Evolutionary conservation across 2,329 filamentous ascomycete species (phyloP).

Genomic region (Tolypocladium nubicola): DNA sequence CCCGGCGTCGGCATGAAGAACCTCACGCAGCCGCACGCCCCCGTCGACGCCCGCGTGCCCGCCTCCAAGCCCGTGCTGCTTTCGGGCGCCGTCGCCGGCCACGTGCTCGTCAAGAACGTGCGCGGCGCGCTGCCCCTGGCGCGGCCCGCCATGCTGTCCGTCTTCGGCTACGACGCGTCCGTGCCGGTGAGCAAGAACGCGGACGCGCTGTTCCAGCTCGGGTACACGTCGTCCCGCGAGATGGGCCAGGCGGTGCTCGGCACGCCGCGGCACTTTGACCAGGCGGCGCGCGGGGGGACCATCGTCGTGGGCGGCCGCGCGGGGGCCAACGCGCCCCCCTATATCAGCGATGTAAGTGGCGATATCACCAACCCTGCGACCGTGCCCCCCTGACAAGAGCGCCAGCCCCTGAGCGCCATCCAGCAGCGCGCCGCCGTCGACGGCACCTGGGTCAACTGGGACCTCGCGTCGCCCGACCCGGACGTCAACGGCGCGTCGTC

Average conservation of each 20-base stretch:
- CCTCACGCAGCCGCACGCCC: constrained; percentile 34
- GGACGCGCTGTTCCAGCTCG: constrained; percentile 31
- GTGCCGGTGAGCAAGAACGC: constrained; percentile 35
- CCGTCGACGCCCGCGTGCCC: constrained; percentile 38
- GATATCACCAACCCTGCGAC: fast-evolving
- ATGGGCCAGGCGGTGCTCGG: constrained; percentile 34
- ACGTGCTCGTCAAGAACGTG: constrained; percentile 69
- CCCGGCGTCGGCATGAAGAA: constrained; percentile 50
- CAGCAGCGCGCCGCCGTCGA: constrained; percentile 42
- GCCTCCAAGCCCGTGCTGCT: constrained; percentile 32
- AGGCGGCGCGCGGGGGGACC: constrained; percentile 39
- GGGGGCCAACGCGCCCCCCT: constrained; percentile 37
- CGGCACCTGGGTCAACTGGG: constrained; percentile 45
- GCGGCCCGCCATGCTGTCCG: constrained; percentile 42
- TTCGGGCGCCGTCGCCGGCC: constrained; percentile 48
- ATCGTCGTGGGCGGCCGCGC: constrained; percentile 41
- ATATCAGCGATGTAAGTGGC: constrained; percentile 33
- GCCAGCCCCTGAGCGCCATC: constrained; percentile 45
- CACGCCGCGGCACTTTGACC: constrained; percentile 31
- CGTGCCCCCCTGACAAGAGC: background rate
- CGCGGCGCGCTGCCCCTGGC: constrained; percentile 47
- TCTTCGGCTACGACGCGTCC: constrained; percentile 56
- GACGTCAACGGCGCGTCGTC: constrained; percentile 31
- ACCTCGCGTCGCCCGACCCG: constrained; percentile 19
- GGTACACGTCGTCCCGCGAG: constrained; percentile 34